Base-by-base conservation (phyloP, 176 grass and related monocot species). In the Avena eriantha region DNA sequence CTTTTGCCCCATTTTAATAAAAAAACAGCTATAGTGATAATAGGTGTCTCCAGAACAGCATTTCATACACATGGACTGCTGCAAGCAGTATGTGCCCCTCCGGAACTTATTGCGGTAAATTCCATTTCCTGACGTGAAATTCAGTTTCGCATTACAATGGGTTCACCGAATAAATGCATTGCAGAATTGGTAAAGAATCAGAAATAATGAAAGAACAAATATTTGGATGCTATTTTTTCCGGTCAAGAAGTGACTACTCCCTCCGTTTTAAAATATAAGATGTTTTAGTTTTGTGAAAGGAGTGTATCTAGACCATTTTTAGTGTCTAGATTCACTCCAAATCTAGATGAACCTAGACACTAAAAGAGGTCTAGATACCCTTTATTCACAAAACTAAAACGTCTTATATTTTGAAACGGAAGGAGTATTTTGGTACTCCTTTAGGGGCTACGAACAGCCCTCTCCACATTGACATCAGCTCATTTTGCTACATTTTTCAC, bases 181-280 rank as follows among this genome's bases (percentile, higher is more conserved):
- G 76, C 58, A 90, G 86, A 85, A 80, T 88, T 86, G 61, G 73
- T 77, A 92, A 96, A 90, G 60, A 86, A 91, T 84, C 60, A 17
- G 73, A 92, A 96, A 86, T 49, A 88, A 96, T 88, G 85, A 90
- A 92, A 91, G 76, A 90, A 92, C 69, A 86, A 85, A 83, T 85
- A 34, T 82, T 85, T 85, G 21, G 59, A 69, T 64, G 86, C 70
- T 85, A 83, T 87, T 80, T 85, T 90, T 85, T 67, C 67, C 64
- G 65, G 89, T 93, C 73, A 95, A 91, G 55, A 84, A 73, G 74
- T 87, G 80, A 72, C 81, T 92, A n/a, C n/a, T n/a, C n/a, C n/a
- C n/a, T n/a, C n/a, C n/a, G n/a, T n/a, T n/a, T n/a, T n/a, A n/a
- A n/a, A n/a, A n/a, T n/a, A n/a, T n/a, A n/a, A n/a, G n/a, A n/a